Base-by-base conservation (phyloP, 495 filamentous ascomycete species). In the Clavariopsis aquatica region DNA sequence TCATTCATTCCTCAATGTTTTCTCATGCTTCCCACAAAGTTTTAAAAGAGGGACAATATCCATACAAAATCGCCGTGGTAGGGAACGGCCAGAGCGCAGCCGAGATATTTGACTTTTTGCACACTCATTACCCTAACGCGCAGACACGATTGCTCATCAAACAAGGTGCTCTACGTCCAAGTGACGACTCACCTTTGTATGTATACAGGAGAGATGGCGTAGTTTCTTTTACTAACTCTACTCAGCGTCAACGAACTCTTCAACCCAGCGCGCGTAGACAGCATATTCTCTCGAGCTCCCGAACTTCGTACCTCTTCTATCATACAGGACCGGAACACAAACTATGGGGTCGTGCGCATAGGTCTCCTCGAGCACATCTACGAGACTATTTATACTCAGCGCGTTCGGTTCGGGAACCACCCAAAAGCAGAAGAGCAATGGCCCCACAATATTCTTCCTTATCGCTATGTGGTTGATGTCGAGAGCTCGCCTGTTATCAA, bases 121-220 rank as follows among this genome's bases (percentile, higher is more conserved):
- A 92, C 66, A 80, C 78, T n/a, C 78, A 87, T 27, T 96, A 93
- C 72, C 90, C 90, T 12, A 91, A 91, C 71, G 85, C 88, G n/a
- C 81, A 83, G 52, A 90, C 91, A 0, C 82, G 77, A 5, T 69
- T 98, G 49, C 82, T 96, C 49, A 92, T 96, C 74, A 84, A 89
- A 49, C 86, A 85, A 38, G 81, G 89, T 31, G 91, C 92, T 43
- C 78, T 98, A 60, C 87, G 87, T 58, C 93, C 93, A 3, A 95
- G 91, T 73, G 93, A 98, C 67, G 93, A 98, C 71, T 94, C 90
- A 52, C 93, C 93, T 20, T 98, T 97, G 90, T 95, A 79, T 77
- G 88, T 82, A 13, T 20, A 15, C 24, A 36, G 7, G 64, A 52
- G 20, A 43, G 9, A 29, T 22, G 52, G n/a, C 53, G n/a, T 69